Percentiles rank a stretch among this genome's conserved stretches.
These are phyloP conservation scores for Ceratobasidium sp. DNA, from an alignment of 1,284 basidiomycete genomes.

Conservation along the genomic window DNA sequence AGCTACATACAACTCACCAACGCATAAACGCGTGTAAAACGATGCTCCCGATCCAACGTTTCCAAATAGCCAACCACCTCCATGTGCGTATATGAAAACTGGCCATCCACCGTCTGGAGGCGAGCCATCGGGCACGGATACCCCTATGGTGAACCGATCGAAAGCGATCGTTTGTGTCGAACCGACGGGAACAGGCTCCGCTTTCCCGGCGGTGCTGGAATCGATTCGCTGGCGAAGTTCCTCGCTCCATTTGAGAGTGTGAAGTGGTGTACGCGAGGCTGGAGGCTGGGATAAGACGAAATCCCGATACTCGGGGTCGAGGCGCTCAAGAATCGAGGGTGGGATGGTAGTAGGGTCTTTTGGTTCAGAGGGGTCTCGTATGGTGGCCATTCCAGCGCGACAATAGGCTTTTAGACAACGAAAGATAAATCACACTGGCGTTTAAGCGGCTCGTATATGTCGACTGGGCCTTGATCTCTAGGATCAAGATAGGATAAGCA, in stretches of 20 bases:
- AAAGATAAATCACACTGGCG: too few species aligned
- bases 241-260: conserved; percentile 16
- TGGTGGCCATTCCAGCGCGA: too few species aligned
- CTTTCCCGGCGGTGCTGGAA: conserved; percentile 24
- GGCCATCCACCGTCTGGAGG: conserved; percentile 25
- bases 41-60: conserved; percentile 8
- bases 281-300: conserved; percentile 24
- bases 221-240: conserved; percentile 20
- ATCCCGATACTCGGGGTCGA: conserved; percentile 21
- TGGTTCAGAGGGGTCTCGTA: background rate
- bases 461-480: background rate
- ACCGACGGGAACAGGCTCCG: conserved; percentile 8
- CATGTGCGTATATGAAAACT: conserved; percentile 12
- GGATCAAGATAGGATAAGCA: background rate
- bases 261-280: conserved; percentile 18
- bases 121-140: conserved; percentile 5
- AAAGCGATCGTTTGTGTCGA: background rate
- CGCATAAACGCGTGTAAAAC: conserved; percentile 23
- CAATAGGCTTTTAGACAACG: background rate
- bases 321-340: background rate
- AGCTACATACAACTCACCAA: conserved; percentile 20
- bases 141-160: background rate
- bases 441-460: background rate
- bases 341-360: conserved; percentile 2
- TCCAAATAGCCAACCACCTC: conserved; percentile 22